Percentiles rank a stretch among this genome's conserved stretches.
These are phyloP conservation scores for Globisporangium heterothallicum DNA, from an alignment of 352 stramenopile species.

Conservation along the genomic window DNA sequence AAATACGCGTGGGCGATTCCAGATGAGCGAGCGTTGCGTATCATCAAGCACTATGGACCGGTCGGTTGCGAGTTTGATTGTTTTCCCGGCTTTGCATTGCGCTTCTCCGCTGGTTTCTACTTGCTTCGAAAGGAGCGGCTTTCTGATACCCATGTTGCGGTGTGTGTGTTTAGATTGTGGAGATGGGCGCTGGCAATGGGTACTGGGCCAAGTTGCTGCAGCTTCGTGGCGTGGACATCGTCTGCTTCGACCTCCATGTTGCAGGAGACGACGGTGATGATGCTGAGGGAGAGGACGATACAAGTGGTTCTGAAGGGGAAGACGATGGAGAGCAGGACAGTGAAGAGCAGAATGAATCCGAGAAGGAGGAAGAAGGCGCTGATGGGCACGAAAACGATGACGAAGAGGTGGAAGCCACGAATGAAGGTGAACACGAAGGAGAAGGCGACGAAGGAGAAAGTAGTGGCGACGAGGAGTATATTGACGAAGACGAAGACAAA, in stretches of 20 bases:
- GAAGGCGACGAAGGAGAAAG: conserved; percentile 11
- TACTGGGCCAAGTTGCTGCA: conserved; percentile 85
- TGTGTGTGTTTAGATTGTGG: conserved; percentile 60
- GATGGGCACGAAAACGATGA: conserved; percentile 25
- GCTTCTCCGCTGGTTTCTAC: too few species aligned
- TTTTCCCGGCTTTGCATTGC: too few species aligned
- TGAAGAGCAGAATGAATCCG: conserved; percentile 12
- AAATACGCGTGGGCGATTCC: conserved; percentile 92
- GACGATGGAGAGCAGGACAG: conserved; percentile 18
- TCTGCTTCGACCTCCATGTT: conserved; percentile 84
- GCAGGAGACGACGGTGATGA: conserved; percentile 42
- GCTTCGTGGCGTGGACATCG: conserved; percentile 71
- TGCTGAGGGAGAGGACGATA: conserved; percentile 14
- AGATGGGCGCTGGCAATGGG: conserved; percentile 88
- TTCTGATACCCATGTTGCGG: not conserved
- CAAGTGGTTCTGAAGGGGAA: too few species aligned
- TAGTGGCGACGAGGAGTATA: conserved; percentile 4
- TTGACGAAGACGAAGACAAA: conserved; percentile 43
- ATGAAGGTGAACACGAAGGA: conserved; percentile 18
- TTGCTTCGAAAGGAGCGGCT: too few species aligned
- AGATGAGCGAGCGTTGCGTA: conserved; percentile 76
- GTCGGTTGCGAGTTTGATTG: too few species aligned
- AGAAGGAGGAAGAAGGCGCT: conserved; percentile 23
- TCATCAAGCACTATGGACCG: conserved; percentile 89
- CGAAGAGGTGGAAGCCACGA: conserved; percentile 18